These are phyloP conservation scores for Phytophthora colocasiae DNA, from an alignment of 352 stramenopile genomes.

Conservation along the genomic window DNA sequence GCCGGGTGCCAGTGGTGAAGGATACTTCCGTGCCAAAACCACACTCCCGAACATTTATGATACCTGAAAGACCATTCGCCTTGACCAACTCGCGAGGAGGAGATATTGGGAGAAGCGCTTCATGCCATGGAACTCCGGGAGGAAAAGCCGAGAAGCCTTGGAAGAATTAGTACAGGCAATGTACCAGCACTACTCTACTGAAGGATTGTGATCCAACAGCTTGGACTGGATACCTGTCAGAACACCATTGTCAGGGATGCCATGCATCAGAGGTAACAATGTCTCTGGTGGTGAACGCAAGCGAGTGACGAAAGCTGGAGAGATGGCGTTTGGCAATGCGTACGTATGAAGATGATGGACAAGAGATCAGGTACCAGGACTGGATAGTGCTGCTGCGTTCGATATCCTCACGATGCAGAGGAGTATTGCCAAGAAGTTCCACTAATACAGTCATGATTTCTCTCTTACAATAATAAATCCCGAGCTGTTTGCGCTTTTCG, in stretches of 20 bases:
- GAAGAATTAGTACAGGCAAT: slow-evolving; percentile 13
- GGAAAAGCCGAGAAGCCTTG: slow-evolving; percentile 19
- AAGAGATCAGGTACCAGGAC: slow-evolving; percentile 29
- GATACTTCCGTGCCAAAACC: slow-evolving; percentile 11
- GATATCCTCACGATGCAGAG: slow-evolving; percentile 27
- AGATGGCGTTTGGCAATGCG: slow-evolving; percentile 79
- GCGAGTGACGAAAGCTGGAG: slow-evolving; percentile 69
- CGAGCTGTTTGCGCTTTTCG: slow-evolving; percentile 29
- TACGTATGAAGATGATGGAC: slow-evolving; percentile 33
- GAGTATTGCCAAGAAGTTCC: slow-evolving; percentile 31
- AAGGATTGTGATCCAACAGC: slow-evolving; percentile 21
- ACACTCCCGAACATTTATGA: slow-evolving; percentile 10
- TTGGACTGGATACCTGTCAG: slow-evolving; percentile 23
- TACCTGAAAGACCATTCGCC: slow-evolving; percentile 4
- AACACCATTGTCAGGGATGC: slow-evolving; percentile 26
- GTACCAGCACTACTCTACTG: slow-evolving; percentile 17
- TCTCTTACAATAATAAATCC: slow-evolving; percentile 29
- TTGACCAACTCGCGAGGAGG: neutral
- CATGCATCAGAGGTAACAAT: slow-evolving; percentile 59
- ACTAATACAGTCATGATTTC: slow-evolving; percentile 31
- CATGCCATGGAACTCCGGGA: slow-evolving; percentile 3
- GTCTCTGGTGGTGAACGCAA: slow-evolving; percentile 74
- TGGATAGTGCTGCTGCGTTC: slow-evolving; percentile 27
- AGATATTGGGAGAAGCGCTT: slow-evolving; percentile 11
- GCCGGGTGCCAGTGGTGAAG: slow-evolving; percentile 9